Base-by-base conservation (phyloP, 2,329 filamentous ascomycete species). In the Xylariaceae sp. region DNA sequence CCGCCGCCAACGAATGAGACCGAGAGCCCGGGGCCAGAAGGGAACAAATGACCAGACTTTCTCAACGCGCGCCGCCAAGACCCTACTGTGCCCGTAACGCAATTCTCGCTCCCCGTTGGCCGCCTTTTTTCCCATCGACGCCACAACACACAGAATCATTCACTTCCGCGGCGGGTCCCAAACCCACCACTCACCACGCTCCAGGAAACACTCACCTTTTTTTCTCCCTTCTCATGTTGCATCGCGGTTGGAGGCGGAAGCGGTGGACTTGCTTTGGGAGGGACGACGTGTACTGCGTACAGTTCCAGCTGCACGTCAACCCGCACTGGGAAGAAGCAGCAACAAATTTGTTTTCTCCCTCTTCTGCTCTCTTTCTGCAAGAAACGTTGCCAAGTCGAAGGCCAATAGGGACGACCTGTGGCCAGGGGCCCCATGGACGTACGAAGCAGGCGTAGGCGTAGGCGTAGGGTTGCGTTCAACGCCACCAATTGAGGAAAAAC, bases 211-310 rank as follows among this genome's bases (percentile, higher is more conserved):
- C 55, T 57, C 5, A 50, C 51, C 47, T 15, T 30, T 49, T 23
- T 4, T 30, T 30, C 23, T 30, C 23, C 5, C 23, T 30, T 30
- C 23, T 30, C 23, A 30, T 30, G 23, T 30, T 54, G 57, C 42
- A 30, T 45, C 3, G 34, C 35, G 30, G 59, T 58, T 56, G 53
- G 47, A 59, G 48, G 53, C 23, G 23, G 23, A 30, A 57, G 58
- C 51, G 55, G 39, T 64, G 58, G 48, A 30, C 53, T 52, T 51
- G 62, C 59, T 61, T 60, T 59, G 11, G 37, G 37, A 9, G 37
- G 37, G 37, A 57, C 61, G 55, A 64, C 62, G 58, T 65, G 64
- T 60, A 49, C 58, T 60, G 58, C 64, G 64, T 60, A 57, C 48
- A 45, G 10, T 44, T 44, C n/a, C 37, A 44, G 51, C 56, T 65